A percentile compares a stretch with the other conserved stretches of the same genome.
Conservation (phyloP, 2,329 filamentous ascomycete species). For the Cyphellophora attinorum region DNA sequence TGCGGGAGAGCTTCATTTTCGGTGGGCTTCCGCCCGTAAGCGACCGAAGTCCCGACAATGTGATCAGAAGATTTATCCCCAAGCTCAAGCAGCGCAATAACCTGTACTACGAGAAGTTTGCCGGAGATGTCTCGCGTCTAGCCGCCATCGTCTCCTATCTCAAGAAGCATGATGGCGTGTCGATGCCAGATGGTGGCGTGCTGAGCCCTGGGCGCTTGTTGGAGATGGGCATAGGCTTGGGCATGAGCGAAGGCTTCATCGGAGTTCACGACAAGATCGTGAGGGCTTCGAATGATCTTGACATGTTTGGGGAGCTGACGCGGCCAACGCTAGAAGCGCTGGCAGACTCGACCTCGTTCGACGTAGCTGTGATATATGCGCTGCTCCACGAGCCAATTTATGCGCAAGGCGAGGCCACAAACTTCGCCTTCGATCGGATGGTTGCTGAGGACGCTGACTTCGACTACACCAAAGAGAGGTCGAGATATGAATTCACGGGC, state of each 20-base stretch:
- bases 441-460: conserved; percentile 33
- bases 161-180: conserved; percentile 36
- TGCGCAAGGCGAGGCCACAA: conserved; percentile 59
- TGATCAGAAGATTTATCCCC: conserved; percentile 55
- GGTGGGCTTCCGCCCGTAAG: conserved; percentile 70
- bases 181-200: conserved; percentile 60
- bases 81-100: conserved; percentile 64
- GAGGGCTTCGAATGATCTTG: conserved; percentile 61
- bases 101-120: conserved; percentile 76
- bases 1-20: conserved; percentile 74
- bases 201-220: conserved; percentile 68
- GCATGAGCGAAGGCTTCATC: conserved; percentile 52
- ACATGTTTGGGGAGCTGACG: conserved; percentile 66
- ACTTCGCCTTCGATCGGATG: conserved; percentile 59
- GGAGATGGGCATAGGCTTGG: conserved; percentile 68
- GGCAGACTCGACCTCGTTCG: conserved; percentile 60
- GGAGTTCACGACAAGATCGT: conserved; percentile 48
- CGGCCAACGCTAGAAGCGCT: conserved; percentile 59
- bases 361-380: conserved; percentile 72
- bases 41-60: conserved; percentile 49
- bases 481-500: conserved; percentile 68
- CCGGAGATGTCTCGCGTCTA: conserved; percentile 64
- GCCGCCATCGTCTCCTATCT: conserved; percentile 59
- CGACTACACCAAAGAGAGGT: conserved; percentile 26
- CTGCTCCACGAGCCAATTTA: conserved; percentile 84